These are phyloP conservation scores for Agarophyton chilense DNA, from an alignment of 23 red algal genomes.

Conservation along the genomic window DNA sequence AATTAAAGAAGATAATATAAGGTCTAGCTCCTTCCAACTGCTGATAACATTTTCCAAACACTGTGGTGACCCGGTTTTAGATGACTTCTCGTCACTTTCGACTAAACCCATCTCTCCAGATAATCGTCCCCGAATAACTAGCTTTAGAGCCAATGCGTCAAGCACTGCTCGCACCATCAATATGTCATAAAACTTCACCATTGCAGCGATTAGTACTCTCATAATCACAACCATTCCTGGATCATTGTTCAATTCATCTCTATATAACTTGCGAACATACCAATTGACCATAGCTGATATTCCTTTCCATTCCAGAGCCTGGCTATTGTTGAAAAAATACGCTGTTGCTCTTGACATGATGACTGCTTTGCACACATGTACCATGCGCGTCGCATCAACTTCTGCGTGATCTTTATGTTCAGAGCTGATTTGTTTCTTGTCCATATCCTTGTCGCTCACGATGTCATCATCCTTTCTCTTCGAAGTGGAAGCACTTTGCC, in stretches of 20 bases:
- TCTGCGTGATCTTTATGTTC: background rate
- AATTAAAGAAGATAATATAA: background rate
- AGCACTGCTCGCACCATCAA: background rate
- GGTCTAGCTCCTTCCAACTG: background rate
- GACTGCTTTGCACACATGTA: background rate
- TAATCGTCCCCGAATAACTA: background rate
- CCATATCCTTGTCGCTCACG: too few species aligned
- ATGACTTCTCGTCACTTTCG: background rate
- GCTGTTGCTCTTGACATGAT: slow-evolving; percentile 12
- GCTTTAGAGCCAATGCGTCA: background rate
- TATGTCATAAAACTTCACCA: slow-evolving; percentile 10
- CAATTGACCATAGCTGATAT: background rate
- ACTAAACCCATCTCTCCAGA: background rate
- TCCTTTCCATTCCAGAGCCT: slow-evolving; percentile 4
- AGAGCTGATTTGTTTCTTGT: background rate
- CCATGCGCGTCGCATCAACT: background rate
- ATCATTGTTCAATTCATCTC: background rate
- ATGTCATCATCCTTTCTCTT: background rate
- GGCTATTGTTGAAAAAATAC: slow-evolving; percentile 9
- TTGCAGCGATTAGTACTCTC: background rate
- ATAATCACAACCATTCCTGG: background rate
- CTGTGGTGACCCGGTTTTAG: background rate
- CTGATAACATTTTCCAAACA: background rate
- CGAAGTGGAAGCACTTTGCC: background rate
- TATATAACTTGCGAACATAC: background rate